Base-by-base conservation (phyloP, 2,329 filamentous ascomycete genomes). In the Aspergillus tubingensis region DNA sequence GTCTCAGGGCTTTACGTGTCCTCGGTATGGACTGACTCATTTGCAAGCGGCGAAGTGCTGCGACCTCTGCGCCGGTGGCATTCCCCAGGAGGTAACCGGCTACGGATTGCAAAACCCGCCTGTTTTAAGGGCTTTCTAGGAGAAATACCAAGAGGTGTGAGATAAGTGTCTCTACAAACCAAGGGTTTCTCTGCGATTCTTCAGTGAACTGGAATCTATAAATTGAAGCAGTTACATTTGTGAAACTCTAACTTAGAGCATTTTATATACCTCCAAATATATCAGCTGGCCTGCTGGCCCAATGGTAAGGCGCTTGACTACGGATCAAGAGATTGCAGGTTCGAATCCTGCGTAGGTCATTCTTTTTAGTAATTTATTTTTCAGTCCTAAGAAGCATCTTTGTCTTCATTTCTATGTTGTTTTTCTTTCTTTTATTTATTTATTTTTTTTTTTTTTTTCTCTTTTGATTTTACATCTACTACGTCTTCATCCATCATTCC, bases 261-360 rank as follows among this genome's bases (percentile, higher is more conserved):
- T 32, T 32, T 32, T 15, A 47, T 8, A 1, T 17, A 2, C 3
- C 8, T 4, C 5, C 0, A 30, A 49, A 10, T 39, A 15, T n/a
- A 54, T 27, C 52, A 30, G 27, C 5, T 32, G 52, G 52, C 52
- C 52, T 54, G 59, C 63, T 63, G 63, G 77, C 77, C 77, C 76
- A 80, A 80, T 80, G 77, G 78, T 75, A 80, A 79, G 77, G 78
- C 77, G 78, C 76, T 79, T 79, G 78, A 80, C 78, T 80, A 79
- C 78, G 78, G 77, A 79, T 80, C 78, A 79, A 79, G 76, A 80
- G 77, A 79, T 79, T 80, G 76, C 73, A 77, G 77, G 77, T 80
- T 79, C 77, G 77, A 79, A 57, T 66, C 72, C 72, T 73, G 70
- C 71, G 72, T 73, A 68, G 72, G 72, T 74, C 72, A 74, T 48